These are phyloP conservation scores for Termitomyces sp. DNA, from an alignment of 1,284 basidiomycete genomes.

Conservation along the genomic window DNA sequence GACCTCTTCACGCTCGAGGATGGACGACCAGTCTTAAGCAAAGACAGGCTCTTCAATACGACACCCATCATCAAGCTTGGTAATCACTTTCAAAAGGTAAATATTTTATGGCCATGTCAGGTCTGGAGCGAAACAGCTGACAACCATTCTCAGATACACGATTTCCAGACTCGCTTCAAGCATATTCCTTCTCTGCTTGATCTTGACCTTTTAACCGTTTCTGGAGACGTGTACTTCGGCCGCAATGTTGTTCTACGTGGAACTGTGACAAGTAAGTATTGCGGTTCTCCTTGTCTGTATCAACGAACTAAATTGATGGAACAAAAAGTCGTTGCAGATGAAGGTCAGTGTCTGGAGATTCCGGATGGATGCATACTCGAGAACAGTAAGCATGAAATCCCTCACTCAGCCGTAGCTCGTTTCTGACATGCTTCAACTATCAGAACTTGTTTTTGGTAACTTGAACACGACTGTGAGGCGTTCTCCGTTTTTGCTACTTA, in stretches of 20 bases:
- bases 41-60: slow-evolving; percentile 83
- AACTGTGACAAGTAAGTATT: slow-evolving; percentile 67
- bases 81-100: slow-evolving; percentile 80
- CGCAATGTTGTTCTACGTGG: slow-evolving; percentile 85
- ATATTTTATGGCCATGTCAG: background rate
- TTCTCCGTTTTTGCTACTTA: slow-evolving; percentile 9
- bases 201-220: slow-evolving; percentile 94
- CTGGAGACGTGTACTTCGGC: slow-evolving; percentile 94
- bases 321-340: slow-evolving; percentile 63
- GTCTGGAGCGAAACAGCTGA: background rate
- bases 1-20: slow-evolving; percentile 94
- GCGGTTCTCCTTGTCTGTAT: background rate
- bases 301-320: slow-evolving; percentile 2
- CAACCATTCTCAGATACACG: slow-evolving; percentile 65
- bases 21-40: slow-evolving; percentile 88
- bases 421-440: background rate
- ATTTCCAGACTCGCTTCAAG: slow-evolving; percentile 97
- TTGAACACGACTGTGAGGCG: slow-evolving; percentile 57
- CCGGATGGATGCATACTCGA: slow-evolving; percentile 93
- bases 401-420: background rate
- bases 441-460: slow-evolving; percentile 58
- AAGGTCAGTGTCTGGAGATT: slow-evolving; percentile 91
- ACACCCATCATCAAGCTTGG: slow-evolving; percentile 98
- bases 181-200: slow-evolving; percentile 91
- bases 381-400: slow-evolving; percentile 54